Evolutionary conservation across 2,329 filamentous ascomycete species (phyloP), one percentile per base, ranked within the genome.

Genomic region (Trichoderma sp.): DNA sequence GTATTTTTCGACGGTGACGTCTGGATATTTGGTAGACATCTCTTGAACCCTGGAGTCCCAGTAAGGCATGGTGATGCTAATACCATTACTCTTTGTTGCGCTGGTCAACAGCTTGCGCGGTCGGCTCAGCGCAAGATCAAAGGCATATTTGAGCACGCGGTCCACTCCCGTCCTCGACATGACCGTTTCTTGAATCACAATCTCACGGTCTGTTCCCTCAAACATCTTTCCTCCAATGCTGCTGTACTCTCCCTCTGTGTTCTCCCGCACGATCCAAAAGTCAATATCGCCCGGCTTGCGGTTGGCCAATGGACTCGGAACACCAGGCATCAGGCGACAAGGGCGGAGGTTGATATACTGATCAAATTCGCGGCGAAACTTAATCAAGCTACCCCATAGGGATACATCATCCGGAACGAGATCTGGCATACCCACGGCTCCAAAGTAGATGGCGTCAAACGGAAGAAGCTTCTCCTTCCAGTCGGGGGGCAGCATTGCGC

Each of bases 381-480:
- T 89, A 8, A 93, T 82, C 58, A 91, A 87, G 36, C 91, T 85
- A 8, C 86, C 86, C 91, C 91, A 92, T 1, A 93, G 86, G 0
- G 88, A 88, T 71, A 92, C 87, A 73, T 92, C 87, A 74, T 92
- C 90, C 1, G 90, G 90, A 0, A 92, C 88, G 12, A 78, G 74
- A 61, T 81, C 79, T 0, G 84, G 83, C 80, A 84, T 81, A 13
- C 90, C 90, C 6, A 92, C 90, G 7, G 90, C 89, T 15, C 90
- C 90, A 73, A 92, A 92, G 58, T 91, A 85, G 69, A 92, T 90
- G 2, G 90, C 90, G 76, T 92, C 88, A 74, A 90, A 89, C 68
- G 83, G 84, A 74, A 83, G 84, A 26, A 92, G 81, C 7, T 83
- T 82, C 9, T 89, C 86, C 71, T 84, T 84, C 83, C 83, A 84